phyloP scores from a whole-genome alignment of 768 basidiomycete genomes.

The Podaxis sp. region DNA sequence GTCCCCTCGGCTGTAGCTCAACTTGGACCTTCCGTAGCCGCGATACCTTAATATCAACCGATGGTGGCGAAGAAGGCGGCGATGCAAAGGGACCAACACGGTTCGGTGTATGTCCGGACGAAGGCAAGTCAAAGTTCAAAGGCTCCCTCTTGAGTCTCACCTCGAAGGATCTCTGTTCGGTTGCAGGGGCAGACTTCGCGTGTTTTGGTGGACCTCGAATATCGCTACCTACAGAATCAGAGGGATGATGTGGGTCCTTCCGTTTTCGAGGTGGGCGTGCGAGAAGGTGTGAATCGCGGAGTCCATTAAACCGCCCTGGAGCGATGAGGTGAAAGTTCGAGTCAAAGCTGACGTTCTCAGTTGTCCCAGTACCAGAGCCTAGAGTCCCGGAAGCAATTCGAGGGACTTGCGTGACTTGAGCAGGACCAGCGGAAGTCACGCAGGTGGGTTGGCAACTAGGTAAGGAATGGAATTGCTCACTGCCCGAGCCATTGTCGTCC shows the following conservation, averaged over 20 bases:
- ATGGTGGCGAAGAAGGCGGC: neutral
- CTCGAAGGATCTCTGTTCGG: slow-evolving; percentile 43
- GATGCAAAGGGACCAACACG: neutral
- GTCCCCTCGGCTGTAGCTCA: slow-evolving; percentile 15
- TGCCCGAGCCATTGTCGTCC: neutral
- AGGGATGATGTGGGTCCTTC: slow-evolving; percentile 5
- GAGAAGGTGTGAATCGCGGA: slow-evolving; percentile 6
- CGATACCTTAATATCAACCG: neutral
- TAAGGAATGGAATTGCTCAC: neutral
- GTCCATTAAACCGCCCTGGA: neutral
- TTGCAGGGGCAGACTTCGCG: slow-evolving; percentile 36
- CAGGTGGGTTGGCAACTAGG: neutral
- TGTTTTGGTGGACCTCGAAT: slow-evolving; percentile 38
- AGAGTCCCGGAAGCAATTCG: too few species aligned
- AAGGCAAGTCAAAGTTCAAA: slow-evolving; percentile 19
- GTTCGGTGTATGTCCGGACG: slow-evolving; percentile 13
- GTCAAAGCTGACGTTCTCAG: slow-evolving; percentile 15
- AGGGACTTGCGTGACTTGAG: neutral
- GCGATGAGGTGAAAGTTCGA: neutral
- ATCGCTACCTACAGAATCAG: slow-evolving; percentile 31
- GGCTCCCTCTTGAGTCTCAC: slow-evolving; percentile 33
- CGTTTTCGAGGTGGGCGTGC: slow-evolving; percentile 4
- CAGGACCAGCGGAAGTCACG: neutral
- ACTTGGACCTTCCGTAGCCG: neutral
- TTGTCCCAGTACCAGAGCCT: neutral